A percentile compares a stretch with the other conserved stretches of the same genome.
Conservation (phyloP, 2,329 filamentous ascomycete genomes). For the Chrysoporthe austroafricana region DNA sequence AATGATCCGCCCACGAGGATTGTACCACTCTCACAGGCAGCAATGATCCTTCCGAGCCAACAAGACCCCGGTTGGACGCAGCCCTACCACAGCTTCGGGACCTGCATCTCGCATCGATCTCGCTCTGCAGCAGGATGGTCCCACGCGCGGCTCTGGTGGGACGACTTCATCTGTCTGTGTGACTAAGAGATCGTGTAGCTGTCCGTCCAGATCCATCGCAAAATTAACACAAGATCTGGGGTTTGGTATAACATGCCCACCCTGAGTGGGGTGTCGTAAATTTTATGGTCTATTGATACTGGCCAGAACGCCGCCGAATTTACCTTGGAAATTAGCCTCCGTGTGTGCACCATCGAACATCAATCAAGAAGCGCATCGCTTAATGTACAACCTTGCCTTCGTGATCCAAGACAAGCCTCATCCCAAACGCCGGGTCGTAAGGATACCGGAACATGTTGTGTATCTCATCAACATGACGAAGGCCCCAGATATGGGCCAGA, state of each 20-base stretch:
- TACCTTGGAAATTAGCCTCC: too few species aligned
- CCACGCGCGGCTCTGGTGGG: neutral
- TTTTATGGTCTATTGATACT: neutral
- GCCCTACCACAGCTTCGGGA: neutral
- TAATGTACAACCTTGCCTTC: neutral
- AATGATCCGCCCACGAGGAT: neutral
- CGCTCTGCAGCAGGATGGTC: neutral
- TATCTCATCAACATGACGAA: too few species aligned
- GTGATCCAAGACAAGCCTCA: too few species aligned
- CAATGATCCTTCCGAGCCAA: neutral
- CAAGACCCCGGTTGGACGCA: neutral
- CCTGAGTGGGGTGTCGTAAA: neutral
- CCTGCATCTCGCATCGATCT: constrained; percentile 11
- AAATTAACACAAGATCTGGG: neutral
- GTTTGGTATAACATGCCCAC: too few species aligned
- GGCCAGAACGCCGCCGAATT: neutral
- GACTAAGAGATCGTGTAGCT: neutral
- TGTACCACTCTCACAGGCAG: neutral
- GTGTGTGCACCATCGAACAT: neutral
- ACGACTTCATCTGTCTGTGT: neutral
- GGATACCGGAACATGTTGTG: neutral
- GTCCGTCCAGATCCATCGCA: neutral
- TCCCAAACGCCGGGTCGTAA: neutral
- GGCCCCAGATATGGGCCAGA: too few species aligned
- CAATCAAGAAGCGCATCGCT: neutral